phyloP scores from a whole-genome alignment of 148 eudicot species.

The Vaccinium corymbosum region DNA sequence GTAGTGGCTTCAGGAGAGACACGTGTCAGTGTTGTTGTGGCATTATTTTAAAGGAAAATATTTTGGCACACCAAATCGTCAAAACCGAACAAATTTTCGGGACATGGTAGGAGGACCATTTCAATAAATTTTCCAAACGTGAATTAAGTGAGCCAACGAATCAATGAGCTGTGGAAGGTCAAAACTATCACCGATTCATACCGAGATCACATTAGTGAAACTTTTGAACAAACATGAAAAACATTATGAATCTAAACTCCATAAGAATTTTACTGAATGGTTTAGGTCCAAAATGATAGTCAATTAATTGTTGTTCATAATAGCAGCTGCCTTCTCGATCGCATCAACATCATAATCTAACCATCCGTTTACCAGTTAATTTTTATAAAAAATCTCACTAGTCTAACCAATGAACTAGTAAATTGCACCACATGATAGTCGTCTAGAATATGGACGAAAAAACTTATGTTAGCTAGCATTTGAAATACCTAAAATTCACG shows the following conservation, averaged over 20 bases:
- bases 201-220: no score
- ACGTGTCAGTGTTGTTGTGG: neutral
- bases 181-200: no score
- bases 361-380: neutral
- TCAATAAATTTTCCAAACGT: no score
- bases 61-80: no score
- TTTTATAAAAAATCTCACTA: neutral
- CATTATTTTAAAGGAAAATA: no score
- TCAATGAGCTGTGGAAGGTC: no score
- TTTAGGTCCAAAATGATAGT: neutral
- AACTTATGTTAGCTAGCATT: neutral
- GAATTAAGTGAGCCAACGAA: no score
- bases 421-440: neutral
- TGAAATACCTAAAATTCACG: neutral
- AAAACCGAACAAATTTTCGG: no score
- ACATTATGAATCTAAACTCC: neutral
- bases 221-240: neutral
- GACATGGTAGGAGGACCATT: no score
- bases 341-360: no score
- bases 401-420: neutral
- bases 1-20: neutral
- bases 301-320: neutral
- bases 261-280: neutral
- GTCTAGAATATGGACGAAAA: no score
- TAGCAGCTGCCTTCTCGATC: neutral